Evolutionary conservation across 257 asterid species (phyloP).

Genomic region (Plantago ovata): DNA sequence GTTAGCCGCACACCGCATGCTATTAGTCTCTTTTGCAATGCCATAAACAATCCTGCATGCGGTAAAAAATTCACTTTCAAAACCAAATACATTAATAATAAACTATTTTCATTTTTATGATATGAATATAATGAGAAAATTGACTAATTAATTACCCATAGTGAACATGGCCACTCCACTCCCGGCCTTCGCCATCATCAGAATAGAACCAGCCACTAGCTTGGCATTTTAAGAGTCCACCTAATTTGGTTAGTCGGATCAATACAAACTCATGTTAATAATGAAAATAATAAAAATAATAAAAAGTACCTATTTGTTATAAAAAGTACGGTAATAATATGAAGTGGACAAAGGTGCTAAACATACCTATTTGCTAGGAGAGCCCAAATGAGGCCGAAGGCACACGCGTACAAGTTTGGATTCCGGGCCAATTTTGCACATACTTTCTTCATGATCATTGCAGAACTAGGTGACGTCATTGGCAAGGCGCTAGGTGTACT

Average conservation of each 20-base stretch:
- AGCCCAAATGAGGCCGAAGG: constrained; percentile 65
- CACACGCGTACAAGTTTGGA: constrained; percentile 65
- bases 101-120: too few species aligned
- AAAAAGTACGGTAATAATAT: background rate
- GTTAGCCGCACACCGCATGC: constrained; percentile 47
- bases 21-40: constrained; percentile 56
- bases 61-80: too few species aligned
- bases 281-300: background rate
- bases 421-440: constrained; percentile 44
- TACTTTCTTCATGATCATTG: constrained; percentile 40
- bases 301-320: background rate
- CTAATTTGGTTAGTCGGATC: constrained; percentile 25
- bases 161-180: constrained; percentile 73
- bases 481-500: background rate
- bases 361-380: constrained; percentile 47
- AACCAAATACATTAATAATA: too few species aligned
- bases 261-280: constrained; percentile 7
- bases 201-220: constrained; percentile 55
- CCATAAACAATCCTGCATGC: constrained; percentile 85
- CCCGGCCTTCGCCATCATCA: constrained; percentile 75
- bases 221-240: constrained; percentile 66
- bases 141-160: constrained; percentile 46
- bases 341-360: background rate
- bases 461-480: constrained; percentile 1
- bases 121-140: too few species aligned